Percentiles rank a stretch among this genome's conserved stretches.
Conservation (phyloP, 371 early-diverging fungal genomes). For the Circinella umbellata region DNA sequence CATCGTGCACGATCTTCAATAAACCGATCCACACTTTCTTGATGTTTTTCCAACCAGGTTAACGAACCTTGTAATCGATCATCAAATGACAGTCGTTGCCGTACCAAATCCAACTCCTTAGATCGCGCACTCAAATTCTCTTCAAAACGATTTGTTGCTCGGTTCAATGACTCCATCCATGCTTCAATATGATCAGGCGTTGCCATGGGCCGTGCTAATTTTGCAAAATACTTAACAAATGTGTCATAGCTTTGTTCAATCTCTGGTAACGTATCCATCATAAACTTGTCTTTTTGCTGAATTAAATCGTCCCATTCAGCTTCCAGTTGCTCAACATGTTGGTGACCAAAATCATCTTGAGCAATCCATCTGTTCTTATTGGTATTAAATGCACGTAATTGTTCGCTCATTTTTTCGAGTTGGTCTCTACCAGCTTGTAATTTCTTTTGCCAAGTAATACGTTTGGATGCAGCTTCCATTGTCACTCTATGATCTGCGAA, state of each 20-base stretch:
- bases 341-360: conserved; percentile 30
- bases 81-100: conserved; percentile 33
- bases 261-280: conserved; percentile 23
- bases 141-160: conserved; percentile 28
- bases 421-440: conserved; percentile 26
- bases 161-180: conserved; percentile 40
- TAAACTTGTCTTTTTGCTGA: conserved; percentile 28
- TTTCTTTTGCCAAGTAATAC: conserved; percentile 37
- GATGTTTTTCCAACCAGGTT: conserved; percentile 19
- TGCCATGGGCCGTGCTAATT: conserved; percentile 41
- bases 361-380: conserved; percentile 35
- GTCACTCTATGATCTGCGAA: conserved; percentile 38
- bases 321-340: conserved; percentile 29
- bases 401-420: conserved; percentile 43
- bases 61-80: conserved; percentile 28
- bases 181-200: conserved; percentile 51
- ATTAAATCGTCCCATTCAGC: conserved; percentile 27
- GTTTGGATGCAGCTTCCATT: conserved; percentile 39
- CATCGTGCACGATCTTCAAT: conserved; percentile 46
- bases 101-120: conserved; percentile 35
- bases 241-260: conserved; percentile 39
- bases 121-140: conserved; percentile 32
- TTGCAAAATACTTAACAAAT: conserved; percentile 41
- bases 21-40: conserved; percentile 28
- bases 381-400: conserved; percentile 26